Conservation (phyloP, 73 alveolate species). For the Paramecium pentaurelia region DNA sequence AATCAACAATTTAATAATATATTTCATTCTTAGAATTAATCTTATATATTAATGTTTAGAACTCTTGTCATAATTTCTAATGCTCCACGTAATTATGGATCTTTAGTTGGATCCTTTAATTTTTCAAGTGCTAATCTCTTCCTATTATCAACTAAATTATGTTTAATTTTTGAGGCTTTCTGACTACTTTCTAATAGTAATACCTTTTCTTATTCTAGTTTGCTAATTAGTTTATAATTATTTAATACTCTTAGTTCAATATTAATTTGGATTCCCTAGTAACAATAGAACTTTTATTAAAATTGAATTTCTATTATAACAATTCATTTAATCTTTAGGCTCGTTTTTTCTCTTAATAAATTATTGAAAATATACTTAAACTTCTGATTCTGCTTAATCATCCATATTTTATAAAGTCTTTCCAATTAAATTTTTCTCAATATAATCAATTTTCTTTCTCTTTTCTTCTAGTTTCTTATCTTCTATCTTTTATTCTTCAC, state of each 20-base stretch:
- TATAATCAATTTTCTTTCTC: not conserved
- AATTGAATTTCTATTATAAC: not conserved
- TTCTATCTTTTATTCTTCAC: not conserved
- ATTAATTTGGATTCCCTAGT: slow-evolving; percentile 1
- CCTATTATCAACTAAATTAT: not conserved
- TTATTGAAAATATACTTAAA: not conserved
- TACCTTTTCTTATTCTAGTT: slow-evolving; percentile 31
- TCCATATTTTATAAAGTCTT: not conserved
- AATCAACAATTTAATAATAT: not conserved
- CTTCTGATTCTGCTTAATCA: slow-evolving; percentile 1
- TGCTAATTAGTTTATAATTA: not conserved
- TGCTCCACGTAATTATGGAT: slow-evolving; percentile 20
- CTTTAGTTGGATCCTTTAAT: slow-evolving; percentile 24
- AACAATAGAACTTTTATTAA: not conserved
- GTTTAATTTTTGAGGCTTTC: slow-evolving; percentile 26
- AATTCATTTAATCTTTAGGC: slow-evolving; percentile 34
- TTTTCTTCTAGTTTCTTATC: not conserved
- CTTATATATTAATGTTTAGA: not conserved
- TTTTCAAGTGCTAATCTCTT: slow-evolving; percentile 28
- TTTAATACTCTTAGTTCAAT: not conserved
- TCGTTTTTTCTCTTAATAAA: slow-evolving; percentile 3
- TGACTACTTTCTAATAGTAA: not conserved
- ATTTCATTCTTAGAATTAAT: slow-evolving; percentile 5
- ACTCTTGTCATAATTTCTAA: slow-evolving; percentile 26
- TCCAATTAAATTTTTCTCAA: not conserved